Evolutionary conservation across 1,284 basidiomycete genomes (phyloP).

Genomic region (Fomitiporia mediterranea): DNA sequence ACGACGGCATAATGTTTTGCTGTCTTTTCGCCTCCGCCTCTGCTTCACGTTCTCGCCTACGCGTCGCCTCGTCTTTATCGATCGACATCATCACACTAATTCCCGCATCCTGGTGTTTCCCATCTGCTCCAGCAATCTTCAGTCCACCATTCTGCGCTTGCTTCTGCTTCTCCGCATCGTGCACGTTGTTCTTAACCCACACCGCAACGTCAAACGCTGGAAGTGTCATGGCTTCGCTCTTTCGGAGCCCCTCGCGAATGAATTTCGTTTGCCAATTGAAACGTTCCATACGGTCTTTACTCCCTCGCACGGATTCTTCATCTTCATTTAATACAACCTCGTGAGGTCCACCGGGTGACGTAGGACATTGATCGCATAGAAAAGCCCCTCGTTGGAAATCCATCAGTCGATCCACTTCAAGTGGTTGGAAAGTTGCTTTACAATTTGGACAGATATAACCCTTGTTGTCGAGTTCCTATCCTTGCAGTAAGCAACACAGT

Average conservation of each 20-base stretch:
- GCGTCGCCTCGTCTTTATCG: conserved; percentile 74
- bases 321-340: conserved; percentile 93
- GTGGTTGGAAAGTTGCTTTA: conserved; percentile 76
- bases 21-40: conserved; percentile 74
- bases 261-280: conserved; percentile 91
- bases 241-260: conserved; percentile 82
- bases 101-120: conserved; percentile 60
- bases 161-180: conserved; percentile 61
- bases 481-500: conserved; percentile 11
- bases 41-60: conserved; percentile 59
- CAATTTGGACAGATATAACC: conserved; percentile 95
- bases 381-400: conserved; percentile 62
- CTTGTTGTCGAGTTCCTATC: conserved; percentile 88
- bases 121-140: conserved; percentile 67
- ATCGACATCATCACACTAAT: conserved; percentile 77
- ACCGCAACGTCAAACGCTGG: conserved; percentile 82
- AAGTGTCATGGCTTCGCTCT: conserved; percentile 83
- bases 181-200: conserved; percentile 70
- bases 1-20: conserved; percentile 88
- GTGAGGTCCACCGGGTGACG: conserved; percentile 51
- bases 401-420: conserved; percentile 83
- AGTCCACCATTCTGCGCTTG: conserved; percentile 96
- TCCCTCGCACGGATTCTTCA: conserved; percentile 76
- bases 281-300: conserved; percentile 91
- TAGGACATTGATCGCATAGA: conserved; percentile 60